These are phyloP conservation scores for Chalaropsis thielavioides DNA, from an alignment of 2,329 filamentous ascomycete species.

Conservation along the genomic window DNA sequence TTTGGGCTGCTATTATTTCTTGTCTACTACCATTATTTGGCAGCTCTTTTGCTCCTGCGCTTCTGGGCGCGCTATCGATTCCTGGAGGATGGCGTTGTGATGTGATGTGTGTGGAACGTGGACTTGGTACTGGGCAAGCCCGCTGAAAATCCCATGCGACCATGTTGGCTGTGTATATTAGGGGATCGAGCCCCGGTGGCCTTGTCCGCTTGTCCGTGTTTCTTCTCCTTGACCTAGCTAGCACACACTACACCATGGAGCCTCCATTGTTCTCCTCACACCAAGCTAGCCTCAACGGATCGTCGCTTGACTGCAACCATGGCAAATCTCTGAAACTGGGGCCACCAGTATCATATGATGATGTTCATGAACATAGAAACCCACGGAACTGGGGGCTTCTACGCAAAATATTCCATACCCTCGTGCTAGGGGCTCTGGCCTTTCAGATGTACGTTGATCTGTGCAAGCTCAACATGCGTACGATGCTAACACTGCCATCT, in stretches of 20 bases:
- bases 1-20: not conserved
- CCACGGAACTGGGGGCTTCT: conserved; percentile 17
- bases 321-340: not conserved
- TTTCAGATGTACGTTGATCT: conserved; percentile 16
- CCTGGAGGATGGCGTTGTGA: not conserved
- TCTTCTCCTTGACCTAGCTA: not conserved
- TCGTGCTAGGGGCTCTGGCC: conserved; percentile 18
- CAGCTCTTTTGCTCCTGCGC: not conserved
- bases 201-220: not conserved
- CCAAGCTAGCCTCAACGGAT: not conserved
- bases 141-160: not conserved
- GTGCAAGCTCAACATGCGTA: not conserved
- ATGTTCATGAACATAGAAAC: conserved; percentile 18
- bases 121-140: not conserved
- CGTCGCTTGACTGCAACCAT: not conserved
- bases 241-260: not conserved
- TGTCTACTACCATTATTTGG: not conserved
- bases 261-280: no score
- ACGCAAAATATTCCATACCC: conserved; percentile 14
- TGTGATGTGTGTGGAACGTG: not conserved
- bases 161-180: not conserved
- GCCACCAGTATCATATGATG: conserved; percentile 1
- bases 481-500: not conserved
- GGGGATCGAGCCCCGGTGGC: not conserved
- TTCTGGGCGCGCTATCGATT: not conserved